phyloP scores from a whole-genome alignment of 129 eudicot species.

The Lactuca sativa region DNA sequence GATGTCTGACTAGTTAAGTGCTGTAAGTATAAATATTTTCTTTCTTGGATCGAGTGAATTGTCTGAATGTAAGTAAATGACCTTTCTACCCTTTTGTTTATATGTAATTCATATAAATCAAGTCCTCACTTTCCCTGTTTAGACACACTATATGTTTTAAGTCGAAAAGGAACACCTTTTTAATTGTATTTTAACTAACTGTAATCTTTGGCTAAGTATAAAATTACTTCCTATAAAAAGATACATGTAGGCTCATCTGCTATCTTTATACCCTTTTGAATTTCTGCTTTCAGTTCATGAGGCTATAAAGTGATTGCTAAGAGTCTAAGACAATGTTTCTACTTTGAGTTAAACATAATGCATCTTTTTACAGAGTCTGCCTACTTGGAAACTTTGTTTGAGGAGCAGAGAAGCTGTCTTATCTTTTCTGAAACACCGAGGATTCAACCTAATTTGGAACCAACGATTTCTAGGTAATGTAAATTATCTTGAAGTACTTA shows the following conservation, averaged over 20 bases:
- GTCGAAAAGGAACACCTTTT: not conserved
- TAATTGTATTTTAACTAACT: not conserved
- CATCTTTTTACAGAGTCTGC: slow-evolving; percentile 14
- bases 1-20: not conserved
- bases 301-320: not conserved
- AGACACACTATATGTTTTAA: not conserved
- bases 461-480: slow-evolving; percentile 21
- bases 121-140: not conserved
- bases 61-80: not conserved
- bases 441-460: slow-evolving; percentile 14
- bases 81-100: too few relatives aligned
- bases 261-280: not conserved
- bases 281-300: slow-evolving; percentile 10
- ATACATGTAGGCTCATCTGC: slow-evolving; percentile 8
- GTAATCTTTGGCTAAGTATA: slow-evolving; percentile 1
- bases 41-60: not conserved
- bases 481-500: not conserved
- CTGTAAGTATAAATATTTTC: not conserved
- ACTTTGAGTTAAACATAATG: slow-evolving; percentile 11
- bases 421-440: slow-evolving; percentile 1
- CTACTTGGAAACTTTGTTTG: slow-evolving; percentile 23
- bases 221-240: not conserved
- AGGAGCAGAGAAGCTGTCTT: slow-evolving; percentile 14
- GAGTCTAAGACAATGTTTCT: not conserved
- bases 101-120: not conserved